A percentile compares a stretch with the other conserved stretches of the same genome.
phyloP scores from a whole-genome alignment of 1,284 basidiomycete genomes.

The Melanopsichium pennsylvanicum region DNA sequence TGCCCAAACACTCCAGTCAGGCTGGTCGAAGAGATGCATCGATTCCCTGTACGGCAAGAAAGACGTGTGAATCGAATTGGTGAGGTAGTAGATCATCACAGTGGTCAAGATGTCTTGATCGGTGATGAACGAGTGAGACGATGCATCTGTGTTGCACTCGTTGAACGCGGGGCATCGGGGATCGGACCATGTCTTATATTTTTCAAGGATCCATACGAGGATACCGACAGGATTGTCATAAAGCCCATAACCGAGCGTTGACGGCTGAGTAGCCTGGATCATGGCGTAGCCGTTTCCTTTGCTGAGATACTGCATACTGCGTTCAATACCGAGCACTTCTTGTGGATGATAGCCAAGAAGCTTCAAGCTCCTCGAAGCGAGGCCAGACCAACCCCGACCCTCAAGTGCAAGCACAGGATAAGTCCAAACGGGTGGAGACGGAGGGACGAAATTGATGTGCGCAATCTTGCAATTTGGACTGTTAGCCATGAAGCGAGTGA shows the following conservation, averaged over 20 bases:
- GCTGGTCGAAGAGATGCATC: slow-evolving; percentile 4
- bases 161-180: slow-evolving; percentile 50
- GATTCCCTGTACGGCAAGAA: slow-evolving; percentile 49
- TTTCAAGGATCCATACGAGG: slow-evolving; percentile 43
- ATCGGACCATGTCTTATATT: slow-evolving; percentile 54
- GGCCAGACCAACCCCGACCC: slow-evolving; percentile 9
- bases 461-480: slow-evolving; percentile 46
- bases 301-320: slow-evolving; percentile 22
- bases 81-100: slow-evolving; percentile 48
- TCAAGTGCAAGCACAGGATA: slow-evolving; percentile 26
- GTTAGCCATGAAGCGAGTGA: slow-evolving; percentile 48
- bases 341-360: slow-evolving; percentile 26
- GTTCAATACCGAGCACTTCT: slow-evolving; percentile 24
- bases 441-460: slow-evolving; percentile 49
- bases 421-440: slow-evolving; percentile 31
- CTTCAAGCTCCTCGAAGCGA: slow-evolving; percentile 1
- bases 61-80: slow-evolving; percentile 47
- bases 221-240: slow-evolving; percentile 36
- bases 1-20: slow-evolving; percentile 32
- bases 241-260: slow-evolving; percentile 23
- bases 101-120: slow-evolving; percentile 48
- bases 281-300: slow-evolving; percentile 25
- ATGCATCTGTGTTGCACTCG: neutral
- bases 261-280: slow-evolving; percentile 30
- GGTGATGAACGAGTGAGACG: slow-evolving; percentile 23